phyloP scores from a whole-genome alignment of 495 filamentous ascomycete genomes.

The Letharia columbiana region DNA sequence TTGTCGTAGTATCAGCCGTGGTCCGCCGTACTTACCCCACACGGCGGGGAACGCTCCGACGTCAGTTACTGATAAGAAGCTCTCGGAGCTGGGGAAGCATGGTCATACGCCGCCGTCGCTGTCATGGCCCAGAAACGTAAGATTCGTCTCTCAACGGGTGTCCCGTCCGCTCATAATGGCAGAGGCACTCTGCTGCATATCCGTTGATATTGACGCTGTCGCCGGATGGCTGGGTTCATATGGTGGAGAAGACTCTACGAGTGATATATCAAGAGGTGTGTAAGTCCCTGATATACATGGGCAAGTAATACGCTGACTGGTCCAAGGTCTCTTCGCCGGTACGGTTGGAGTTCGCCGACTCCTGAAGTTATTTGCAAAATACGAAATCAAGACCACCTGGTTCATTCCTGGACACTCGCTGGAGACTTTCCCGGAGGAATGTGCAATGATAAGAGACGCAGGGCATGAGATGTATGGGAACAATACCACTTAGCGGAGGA shows the following conservation, averaged over 20 bases:
- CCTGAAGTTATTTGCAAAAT: constrained; percentile 67
- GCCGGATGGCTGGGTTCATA: constrained; percentile 66
- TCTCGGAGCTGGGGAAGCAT: constrained; percentile 1
- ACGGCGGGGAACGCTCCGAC: neutral
- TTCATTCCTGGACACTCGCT: constrained; percentile 77
- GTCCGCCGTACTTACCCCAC: constrained; percentile 9
- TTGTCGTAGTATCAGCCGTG: too few species aligned
- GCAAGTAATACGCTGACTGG: constrained; percentile 14
- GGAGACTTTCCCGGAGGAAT: constrained; percentile 72
- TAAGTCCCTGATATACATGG: neutral
- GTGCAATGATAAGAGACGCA: constrained; percentile 59
- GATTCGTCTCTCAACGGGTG: neutral
- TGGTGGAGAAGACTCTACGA: constrained; percentile 61
- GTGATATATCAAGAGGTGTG: constrained; percentile 55
- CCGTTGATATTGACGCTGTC: constrained; percentile 51
- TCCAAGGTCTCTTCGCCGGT: constrained; percentile 58
- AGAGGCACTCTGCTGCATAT: constrained; percentile 36
- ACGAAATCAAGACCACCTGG: constrained; percentile 76
- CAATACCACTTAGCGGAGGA: neutral
- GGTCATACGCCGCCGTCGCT: neutral
- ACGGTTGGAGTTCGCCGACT: constrained; percentile 63
- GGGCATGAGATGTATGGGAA: constrained; percentile 58
- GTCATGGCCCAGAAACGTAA: constrained; percentile 15
- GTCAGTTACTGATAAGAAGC: constrained; percentile 15
- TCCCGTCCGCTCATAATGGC: constrained; percentile 4